Percentiles rank a stretch among this genome's conserved stretches.
These are phyloP conservation scores for Coniochaeta sp. DNA, from an alignment of 2,329 filamentous ascomycete species.

Conservation along the genomic window DNA sequence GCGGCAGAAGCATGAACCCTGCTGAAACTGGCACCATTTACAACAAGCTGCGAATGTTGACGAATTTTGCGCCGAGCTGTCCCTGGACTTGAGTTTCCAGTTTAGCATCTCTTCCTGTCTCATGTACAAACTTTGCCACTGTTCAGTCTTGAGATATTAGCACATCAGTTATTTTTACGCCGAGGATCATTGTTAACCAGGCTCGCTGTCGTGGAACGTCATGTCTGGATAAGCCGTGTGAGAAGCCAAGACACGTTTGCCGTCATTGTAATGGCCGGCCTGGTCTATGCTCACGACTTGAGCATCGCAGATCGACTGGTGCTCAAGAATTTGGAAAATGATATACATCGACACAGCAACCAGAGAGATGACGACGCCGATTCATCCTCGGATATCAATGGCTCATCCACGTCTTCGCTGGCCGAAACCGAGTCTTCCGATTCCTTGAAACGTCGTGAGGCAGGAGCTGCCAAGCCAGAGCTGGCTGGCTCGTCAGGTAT, in stretches of 20 bases:
- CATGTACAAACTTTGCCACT: neutral
- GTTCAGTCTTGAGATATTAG: neutral
- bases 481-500: neutral
- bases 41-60: neutral
- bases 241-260: neutral
- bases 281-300: slow-evolving; percentile 1
- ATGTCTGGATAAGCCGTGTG: neutral
- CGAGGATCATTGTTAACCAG: neutral
- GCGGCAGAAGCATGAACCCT: neutral
- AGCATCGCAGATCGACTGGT: neutral
- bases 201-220: neutral
- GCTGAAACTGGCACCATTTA: neutral
- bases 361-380: neutral
- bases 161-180: neutral
- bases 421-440: neutral
- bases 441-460: neutral
- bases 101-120: neutral
- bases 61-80: neutral
- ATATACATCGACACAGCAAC: neutral
- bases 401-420: neutral
- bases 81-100: neutral
- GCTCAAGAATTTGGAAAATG: slow-evolving; percentile 1
- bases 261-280: neutral
- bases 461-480: neutral
- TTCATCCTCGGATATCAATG: neutral